A percentile compares a stretch with the other conserved stretches of the same genome.
phyloP scores from a whole-genome alignment of 2,329 filamentous ascomycete genomes.

The Trichoderma oligosporum region DNA sequence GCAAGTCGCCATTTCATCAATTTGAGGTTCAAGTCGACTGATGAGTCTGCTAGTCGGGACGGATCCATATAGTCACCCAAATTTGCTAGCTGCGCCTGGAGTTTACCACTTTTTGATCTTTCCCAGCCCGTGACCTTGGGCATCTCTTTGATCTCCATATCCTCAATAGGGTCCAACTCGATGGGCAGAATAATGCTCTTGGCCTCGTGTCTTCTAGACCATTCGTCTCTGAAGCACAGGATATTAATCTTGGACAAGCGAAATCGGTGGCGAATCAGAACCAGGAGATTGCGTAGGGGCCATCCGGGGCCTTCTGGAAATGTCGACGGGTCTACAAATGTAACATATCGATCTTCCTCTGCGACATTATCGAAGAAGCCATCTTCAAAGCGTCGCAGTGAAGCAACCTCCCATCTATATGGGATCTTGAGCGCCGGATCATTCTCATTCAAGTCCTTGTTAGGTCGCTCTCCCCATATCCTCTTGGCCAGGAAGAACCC shows the following conservation, averaged over 20 bases:
- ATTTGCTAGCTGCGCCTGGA: conserved; percentile 74
- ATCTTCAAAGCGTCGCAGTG: conserved; percentile 72
- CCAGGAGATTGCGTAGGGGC: conserved; percentile 84
- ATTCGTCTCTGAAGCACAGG: conserved; percentile 84
- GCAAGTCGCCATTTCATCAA: conserved; percentile 98
- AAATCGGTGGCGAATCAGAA: conserved; percentile 80
- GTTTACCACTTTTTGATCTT: conserved; percentile 71
- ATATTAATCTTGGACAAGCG: conserved; percentile 73
- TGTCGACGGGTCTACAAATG: conserved; percentile 89
- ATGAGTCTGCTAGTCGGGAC: conserved; percentile 79
- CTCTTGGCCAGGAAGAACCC: conserved; percentile 96
- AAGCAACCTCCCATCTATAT: conserved; percentile 73
- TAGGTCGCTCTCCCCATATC: conserved; percentile 41
- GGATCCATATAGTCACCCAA: conserved; percentile 94
- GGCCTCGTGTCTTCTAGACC: conserved; percentile 70
- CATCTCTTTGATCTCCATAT: conserved; percentile 52
- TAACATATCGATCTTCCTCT: conserved; percentile 73
- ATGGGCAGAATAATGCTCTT: conserved; percentile 75
- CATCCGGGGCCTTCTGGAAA: conserved; percentile 85
- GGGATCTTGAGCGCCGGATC: conserved; percentile 49
- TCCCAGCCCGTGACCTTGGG: conserved; percentile 97
- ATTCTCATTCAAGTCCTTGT: conserved; percentile 44
- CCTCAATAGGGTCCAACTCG: conserved; percentile 48
- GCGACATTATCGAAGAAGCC: conserved; percentile 77
- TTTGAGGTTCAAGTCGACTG: conserved; percentile 93